Conservation (phyloP, 345 rosid genomes). For the Salix dunnii region DNA sequence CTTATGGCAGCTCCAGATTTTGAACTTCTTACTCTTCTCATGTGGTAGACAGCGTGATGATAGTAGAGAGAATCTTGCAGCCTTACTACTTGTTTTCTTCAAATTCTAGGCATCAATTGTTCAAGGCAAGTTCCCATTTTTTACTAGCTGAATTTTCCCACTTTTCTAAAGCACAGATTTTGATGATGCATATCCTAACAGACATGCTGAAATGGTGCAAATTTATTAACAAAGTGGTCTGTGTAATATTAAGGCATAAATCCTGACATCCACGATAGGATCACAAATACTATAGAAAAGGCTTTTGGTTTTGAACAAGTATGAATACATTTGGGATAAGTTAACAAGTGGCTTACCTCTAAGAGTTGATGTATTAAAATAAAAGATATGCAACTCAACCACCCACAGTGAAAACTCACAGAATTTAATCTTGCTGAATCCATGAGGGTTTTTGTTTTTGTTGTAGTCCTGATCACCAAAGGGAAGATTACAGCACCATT, state of each 20-base stretch:
- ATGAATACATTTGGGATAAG: too few relatives aligned
- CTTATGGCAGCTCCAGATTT: background rate
- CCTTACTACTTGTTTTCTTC: background rate
- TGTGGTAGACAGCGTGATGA: constrained; percentile 13
- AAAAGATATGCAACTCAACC: too few relatives aligned
- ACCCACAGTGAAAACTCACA: too few relatives aligned
- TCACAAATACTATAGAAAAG: too few relatives aligned
- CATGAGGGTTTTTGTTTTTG: too few relatives aligned
- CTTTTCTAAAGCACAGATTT: background rate
- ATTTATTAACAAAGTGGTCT: too few relatives aligned
- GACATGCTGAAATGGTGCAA: background rate
- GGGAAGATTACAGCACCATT: too few relatives aligned
- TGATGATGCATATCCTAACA: background rate
- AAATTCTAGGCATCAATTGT: background rate
- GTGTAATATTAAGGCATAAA: background rate
- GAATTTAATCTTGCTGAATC: too few relatives aligned
- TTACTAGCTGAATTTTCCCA: background rate
- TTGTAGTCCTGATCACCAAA: too few relatives aligned
- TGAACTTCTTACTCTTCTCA: background rate
- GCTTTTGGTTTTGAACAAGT: too few relatives aligned
- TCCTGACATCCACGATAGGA: background rate
- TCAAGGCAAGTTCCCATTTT: background rate
- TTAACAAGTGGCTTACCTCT: too few relatives aligned
- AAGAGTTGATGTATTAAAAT: too few relatives aligned
- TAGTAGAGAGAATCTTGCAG: constrained; percentile 10